These are phyloP conservation scores for Calonectria pseudoturangicola DNA, from an alignment of 2,329 filamentous ascomycete genomes.

Conservation along the genomic window DNA sequence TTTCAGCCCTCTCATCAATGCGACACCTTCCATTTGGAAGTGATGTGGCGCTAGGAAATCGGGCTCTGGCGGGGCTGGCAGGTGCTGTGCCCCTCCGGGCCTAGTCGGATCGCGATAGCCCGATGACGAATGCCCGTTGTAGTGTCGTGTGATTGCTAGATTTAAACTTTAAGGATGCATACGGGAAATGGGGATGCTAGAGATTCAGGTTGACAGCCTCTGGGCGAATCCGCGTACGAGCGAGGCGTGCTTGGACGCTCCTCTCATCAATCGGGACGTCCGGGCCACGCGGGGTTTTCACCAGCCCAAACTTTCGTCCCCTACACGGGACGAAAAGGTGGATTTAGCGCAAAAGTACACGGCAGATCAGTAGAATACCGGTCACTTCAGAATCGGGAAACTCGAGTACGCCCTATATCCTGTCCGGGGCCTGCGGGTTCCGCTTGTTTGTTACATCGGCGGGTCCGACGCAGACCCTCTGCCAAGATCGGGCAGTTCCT, in stretches of 20 bases:
- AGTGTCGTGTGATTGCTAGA: constrained; percentile 12
- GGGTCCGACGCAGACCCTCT: constrained; percentile 1
- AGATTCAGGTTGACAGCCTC: constrained; percentile 25
- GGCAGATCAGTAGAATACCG: not conserved
- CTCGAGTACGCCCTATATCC: not conserved
- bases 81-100: not conserved
- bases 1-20: constrained; percentile 25
- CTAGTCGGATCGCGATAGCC: constrained; percentile 6
- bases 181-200: constrained; percentile 8
- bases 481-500: constrained; percentile 16
- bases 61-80: constrained; percentile 16
- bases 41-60: constrained; percentile 8
- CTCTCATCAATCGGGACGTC: not conserved
- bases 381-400: constrained; percentile 5
- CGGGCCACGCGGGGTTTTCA: not conserved
- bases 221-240: not conserved
- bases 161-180: constrained; percentile 16
- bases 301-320: not conserved
- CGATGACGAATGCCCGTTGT: constrained; percentile 15
- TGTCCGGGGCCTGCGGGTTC: not conserved
- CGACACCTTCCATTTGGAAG: not conserved
- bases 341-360: not conserved
- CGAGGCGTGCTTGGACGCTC: not conserved
- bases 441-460: constrained; percentile 18
- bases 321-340: constrained; percentile 9